Evolutionary conservation across 768 basidiomycete genomes (phyloP).

Genomic region (Pleurotus giganteus): DNA sequence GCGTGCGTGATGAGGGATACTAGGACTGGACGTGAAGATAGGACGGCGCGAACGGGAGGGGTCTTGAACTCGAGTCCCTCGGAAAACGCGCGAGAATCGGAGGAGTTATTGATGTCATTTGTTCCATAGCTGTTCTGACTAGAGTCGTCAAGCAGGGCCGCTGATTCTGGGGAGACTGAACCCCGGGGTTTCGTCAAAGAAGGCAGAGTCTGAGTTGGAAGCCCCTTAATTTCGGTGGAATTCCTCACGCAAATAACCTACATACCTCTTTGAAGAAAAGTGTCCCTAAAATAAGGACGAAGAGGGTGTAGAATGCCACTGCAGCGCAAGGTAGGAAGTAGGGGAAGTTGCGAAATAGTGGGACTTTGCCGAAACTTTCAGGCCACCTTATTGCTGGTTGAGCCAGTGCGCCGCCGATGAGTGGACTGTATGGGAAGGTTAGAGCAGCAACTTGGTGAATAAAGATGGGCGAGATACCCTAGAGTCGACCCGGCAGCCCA

Average conservation of each 20-base stretch:
- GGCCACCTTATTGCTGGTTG: constrained; percentile 50
- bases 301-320: constrained; percentile 41
- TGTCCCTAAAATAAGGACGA: background rate
- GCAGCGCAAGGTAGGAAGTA: constrained; percentile 51
- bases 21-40: background rate
- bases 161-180: no score
- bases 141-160: no score
- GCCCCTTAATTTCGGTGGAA: no score
- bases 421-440: constrained; percentile 28
- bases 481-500: constrained; percentile 8
- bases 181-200: no score
- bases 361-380: constrained; percentile 35
- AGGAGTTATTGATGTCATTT: background rate
- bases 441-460: no score
- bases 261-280: constrained; percentile 7
- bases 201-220: no score
- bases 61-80: background rate
- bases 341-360: constrained; percentile 46
- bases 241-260: no score
- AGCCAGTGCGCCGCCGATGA: constrained; percentile 47
- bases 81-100: background rate
- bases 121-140: background rate
- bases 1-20: constrained; percentile 23
- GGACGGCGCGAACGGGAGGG: constrained; percentile 1
- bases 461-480: background rate